phyloP scores from a whole-genome alignment of 345 rosid genomes.

The Durio zibethinus region DNA sequence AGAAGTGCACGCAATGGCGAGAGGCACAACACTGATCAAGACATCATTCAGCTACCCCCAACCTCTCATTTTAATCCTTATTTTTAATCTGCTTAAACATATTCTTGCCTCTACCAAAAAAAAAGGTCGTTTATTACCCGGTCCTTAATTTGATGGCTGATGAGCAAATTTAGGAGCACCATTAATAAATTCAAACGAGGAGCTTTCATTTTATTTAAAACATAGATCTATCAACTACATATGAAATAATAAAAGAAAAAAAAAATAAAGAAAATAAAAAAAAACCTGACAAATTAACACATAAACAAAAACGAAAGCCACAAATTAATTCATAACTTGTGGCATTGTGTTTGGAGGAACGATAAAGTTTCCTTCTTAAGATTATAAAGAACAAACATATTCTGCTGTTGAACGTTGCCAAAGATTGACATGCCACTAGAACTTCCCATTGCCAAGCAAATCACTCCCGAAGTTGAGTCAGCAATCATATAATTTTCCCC shows the following conservation, averaged over 20 bases:
- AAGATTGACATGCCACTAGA: constrained; percentile 85
- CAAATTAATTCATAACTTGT: constrained; percentile 35
- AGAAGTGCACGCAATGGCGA: no score
- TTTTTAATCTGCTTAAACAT: no score
- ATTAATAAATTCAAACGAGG: neutral
- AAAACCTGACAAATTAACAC: neutral
- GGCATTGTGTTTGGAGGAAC: constrained; percentile 63
- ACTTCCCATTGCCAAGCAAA: constrained; percentile 86
- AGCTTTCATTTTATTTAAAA: neutral
- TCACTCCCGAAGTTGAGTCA: constrained; percentile 52
- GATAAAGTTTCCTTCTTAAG: constrained; percentile 64
- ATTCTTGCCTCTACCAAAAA: no score
- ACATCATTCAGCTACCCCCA: no score
- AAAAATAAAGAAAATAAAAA: neutral
- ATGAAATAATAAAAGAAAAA: neutral
- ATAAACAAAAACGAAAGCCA: neutral
- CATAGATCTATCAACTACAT: neutral
- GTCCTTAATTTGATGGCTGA: neutral
- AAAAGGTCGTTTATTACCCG: no score
- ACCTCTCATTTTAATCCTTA: no score
- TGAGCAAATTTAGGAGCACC: neutral
- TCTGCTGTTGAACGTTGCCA: constrained; percentile 92
- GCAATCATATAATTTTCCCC: constrained; percentile 76
- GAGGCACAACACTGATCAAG: no score
- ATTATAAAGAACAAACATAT: constrained; percentile 67